Percentiles rank a stretch among this genome's conserved stretches.
Conservation (phyloP, 1,284 basidiomycete genomes). For the Inonotus obliquus region DNA sequence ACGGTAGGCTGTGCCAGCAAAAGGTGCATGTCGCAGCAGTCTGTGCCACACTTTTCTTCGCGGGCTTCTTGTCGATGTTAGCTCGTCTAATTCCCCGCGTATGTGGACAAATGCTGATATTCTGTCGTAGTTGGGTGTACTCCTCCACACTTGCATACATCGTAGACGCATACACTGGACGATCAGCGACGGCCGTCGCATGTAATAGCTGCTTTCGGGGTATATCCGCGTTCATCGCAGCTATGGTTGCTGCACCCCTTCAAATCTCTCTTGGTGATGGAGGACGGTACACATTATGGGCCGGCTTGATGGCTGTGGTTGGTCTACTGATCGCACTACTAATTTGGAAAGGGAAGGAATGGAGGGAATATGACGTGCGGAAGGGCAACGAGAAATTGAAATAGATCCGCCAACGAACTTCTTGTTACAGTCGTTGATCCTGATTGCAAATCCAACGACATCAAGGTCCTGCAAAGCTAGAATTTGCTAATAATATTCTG, state of each 20-base stretch:
- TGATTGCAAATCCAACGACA: too few relatives aligned
- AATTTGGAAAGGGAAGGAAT: constrained; percentile 38
- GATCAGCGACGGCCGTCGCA: constrained; percentile 66
- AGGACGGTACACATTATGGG: constrained; percentile 73
- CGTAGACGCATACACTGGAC: constrained; percentile 73
- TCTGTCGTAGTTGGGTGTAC: constrained; percentile 55
- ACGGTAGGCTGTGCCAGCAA: constrained; percentile 72
- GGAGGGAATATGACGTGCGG: constrained; percentile 34
- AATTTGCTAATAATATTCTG: too few relatives aligned
- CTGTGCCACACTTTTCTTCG: constrained; percentile 57
- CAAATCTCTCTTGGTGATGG: constrained; percentile 58
- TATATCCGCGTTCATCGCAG: constrained; percentile 61
- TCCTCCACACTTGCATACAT: constrained; percentile 69
- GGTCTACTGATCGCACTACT: constrained; percentile 52
- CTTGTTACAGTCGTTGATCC: too few relatives aligned
- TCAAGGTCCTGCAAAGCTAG: too few relatives aligned
- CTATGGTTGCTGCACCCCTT: constrained; percentile 58
- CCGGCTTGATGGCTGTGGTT: constrained; percentile 51
- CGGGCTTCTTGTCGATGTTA: constrained; percentile 72
- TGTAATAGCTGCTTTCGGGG: constrained; percentile 71
- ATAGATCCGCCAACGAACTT: too few relatives aligned
- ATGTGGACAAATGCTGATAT: constrained; percentile 8
- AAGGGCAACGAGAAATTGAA: constrained; percentile 20
- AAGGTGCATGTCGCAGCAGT: constrained; percentile 59
- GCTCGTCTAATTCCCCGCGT: constrained; percentile 22